These are phyloP conservation scores for Fusarium piperis DNA, from an alignment of 2,329 filamentous ascomycete species.

Conservation along the genomic window DNA sequence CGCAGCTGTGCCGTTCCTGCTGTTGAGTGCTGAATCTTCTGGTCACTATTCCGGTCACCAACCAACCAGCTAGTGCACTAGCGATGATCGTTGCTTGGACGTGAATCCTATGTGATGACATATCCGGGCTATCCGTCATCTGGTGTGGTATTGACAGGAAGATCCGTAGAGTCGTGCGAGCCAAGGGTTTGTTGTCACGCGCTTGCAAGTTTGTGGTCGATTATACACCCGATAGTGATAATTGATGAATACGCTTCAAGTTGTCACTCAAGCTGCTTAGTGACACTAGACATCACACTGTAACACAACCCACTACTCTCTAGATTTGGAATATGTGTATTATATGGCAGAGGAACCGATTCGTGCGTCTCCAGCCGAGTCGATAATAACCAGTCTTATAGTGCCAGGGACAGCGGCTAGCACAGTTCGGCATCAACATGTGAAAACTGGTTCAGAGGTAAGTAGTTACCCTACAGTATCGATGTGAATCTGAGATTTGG, in stretches of 20 bases:
- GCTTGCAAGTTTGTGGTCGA: neutral
- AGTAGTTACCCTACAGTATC: slow-evolving; percentile 8
- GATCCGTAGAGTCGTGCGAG: neutral
- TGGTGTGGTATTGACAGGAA: neutral
- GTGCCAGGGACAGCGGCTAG: neutral
- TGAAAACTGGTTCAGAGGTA: neutral
- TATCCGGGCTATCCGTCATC: neutral
- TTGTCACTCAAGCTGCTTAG: neutral
- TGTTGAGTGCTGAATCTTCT: neutral
- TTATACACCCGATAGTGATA: neutral
- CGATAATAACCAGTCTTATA: neutral
- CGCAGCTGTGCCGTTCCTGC: neutral
- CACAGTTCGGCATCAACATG: neutral
- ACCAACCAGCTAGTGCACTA: neutral
- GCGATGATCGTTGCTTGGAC: neutral
- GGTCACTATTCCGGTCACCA: neutral
- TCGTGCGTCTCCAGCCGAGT: neutral
- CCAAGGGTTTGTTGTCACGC: neutral
- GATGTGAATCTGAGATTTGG: neutral
- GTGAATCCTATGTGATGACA: neutral
- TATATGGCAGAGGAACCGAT: neutral
- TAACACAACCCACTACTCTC: neutral
- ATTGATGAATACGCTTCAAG: neutral
- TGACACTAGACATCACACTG: neutral
- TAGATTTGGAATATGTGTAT: neutral